A percentile compares a stretch with the other conserved stretches of the same genome.
Evolutionary conservation across 345 rosid genomes (phyloP).

Genomic region (Turnera subulata): DNA sequence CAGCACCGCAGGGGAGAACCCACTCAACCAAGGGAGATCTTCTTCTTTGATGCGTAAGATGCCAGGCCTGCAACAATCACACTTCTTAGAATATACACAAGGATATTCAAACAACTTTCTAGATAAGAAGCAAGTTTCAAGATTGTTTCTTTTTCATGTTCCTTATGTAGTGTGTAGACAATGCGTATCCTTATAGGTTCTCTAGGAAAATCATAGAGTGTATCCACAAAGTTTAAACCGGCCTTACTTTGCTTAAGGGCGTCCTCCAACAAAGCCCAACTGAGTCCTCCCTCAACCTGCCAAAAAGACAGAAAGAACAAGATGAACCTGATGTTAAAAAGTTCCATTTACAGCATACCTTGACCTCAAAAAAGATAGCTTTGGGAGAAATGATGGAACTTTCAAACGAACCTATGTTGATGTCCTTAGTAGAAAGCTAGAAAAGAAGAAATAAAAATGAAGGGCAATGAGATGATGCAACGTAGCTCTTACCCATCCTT

Average conservation of each 20-base stretch:
- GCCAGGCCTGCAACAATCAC: constrained; percentile 45
- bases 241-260: constrained; percentile 54
- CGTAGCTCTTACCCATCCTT: constrained; percentile 40
- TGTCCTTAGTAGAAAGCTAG: not conserved
- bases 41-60: constrained; percentile 29
- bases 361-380: too few species aligned
- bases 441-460: not conserved
- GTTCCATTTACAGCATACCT: too few species aligned
- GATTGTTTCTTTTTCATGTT: not conserved
- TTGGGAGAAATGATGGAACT: too few species aligned
- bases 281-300: constrained; percentile 49
- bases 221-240: too few species aligned
- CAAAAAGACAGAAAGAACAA: not conserved
- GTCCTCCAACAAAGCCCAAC: constrained; percentile 65
- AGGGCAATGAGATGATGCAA: not conserved
- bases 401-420: too few species aligned
- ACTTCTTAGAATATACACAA: too few species aligned
- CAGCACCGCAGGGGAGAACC: constrained; percentile 54
- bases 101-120: too few species aligned
- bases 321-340: too few species aligned
- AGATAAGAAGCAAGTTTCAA: too few species aligned
- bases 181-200: too few species aligned
- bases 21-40: constrained; percentile 41
- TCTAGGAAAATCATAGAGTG: too few species aligned
- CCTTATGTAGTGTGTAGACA: not conserved